These are phyloP conservation scores for Ceratobasidium sp. DNA, from an alignment of 1,284 basidiomycete genomes.

Conservation along the genomic window DNA sequence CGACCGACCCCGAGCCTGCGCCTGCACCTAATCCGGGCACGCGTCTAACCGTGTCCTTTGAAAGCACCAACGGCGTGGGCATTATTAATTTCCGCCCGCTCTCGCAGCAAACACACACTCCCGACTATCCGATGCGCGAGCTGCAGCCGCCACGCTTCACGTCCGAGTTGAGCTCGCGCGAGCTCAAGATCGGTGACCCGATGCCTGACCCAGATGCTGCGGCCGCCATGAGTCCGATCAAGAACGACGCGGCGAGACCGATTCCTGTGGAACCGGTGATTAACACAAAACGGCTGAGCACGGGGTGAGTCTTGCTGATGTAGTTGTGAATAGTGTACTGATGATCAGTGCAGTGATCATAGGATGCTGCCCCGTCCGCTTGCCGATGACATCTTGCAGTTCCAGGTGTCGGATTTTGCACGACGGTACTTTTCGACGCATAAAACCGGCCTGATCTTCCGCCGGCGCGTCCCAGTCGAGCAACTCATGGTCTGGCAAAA, in stretches of 20 bases:
- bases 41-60: background rate
- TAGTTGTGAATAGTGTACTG: background rate
- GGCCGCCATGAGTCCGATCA: conserved; percentile 74
- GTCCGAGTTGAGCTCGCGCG: conserved; percentile 4
- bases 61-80: background rate
- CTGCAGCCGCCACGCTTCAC: background rate
- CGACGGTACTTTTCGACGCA: conserved; percentile 89
- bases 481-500: conserved; percentile 93
- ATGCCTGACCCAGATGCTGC: conserved; percentile 66
- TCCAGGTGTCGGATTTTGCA: conserved; percentile 85
- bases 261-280: conserved; percentile 65
- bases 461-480: conserved; percentile 78
- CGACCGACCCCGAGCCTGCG: background rate
- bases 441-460: conserved; percentile 83
- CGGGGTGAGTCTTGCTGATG: conserved; percentile 63
- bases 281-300: conserved; percentile 61
- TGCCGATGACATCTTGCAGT: conserved; percentile 82
- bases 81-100: background rate
- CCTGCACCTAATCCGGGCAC: background rate
- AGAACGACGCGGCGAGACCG: conserved; percentile 69
- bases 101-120: background rate
- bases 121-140: conserved; percentile 18
- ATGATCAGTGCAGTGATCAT: conserved; percentile 62
- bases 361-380: conserved; percentile 80
- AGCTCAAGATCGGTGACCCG: conserved; percentile 33